Evolutionary conservation across 768 basidiomycete species (phyloP), one percentile per base, ranked within the genome.

Genomic region (Auricularia cornea): DNA sequence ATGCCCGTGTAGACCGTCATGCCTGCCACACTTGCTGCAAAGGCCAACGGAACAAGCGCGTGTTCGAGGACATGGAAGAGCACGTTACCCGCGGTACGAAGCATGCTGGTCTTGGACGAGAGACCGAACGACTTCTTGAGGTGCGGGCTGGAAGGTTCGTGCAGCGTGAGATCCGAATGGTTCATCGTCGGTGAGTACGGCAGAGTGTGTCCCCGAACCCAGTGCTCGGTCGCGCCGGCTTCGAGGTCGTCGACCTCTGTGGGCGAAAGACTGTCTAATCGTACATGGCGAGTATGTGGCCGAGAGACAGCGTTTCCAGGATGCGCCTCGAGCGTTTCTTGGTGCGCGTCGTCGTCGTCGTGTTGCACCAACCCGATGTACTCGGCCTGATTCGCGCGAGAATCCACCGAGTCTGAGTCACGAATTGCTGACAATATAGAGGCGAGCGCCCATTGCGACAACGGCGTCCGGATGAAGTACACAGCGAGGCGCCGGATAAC

Each of bases 1-100:
- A 90, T 88, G 16, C 94, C 95, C 1, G 91, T 89, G 72, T 96
- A 98, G 8, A 87, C 78, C 12, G 87, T 84, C 33, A 93, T 79
- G 0, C 95, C 95, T 1, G 83, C 80, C 30, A 92, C 66, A 16
- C 87, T 64, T 69, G 87, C 81, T 30, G 78, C 81, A 60, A 89
- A 87, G 3, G 83, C 95, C 16, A 88, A 84, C 59, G 93, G 75
- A 16, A 97, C 81, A 11, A 94, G 79, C 12, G 70, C 68, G 40
- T 89, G 77, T 71, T 94, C 89, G 16, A 82, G 62, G 3, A 20
- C 20, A 82, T 79, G 2, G 79, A 80, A 62, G 88, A 88, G 2
- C 72, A 72, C 83, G 40, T 81, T 31, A 32, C 14, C 33, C n/a
- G n/a, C 62, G 41, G n/a, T 56, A 28, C 10, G 40, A 20, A n/a